Conservation (phyloP, 805 yeast species). For the Metschnikowia noctiluminum region DNA sequence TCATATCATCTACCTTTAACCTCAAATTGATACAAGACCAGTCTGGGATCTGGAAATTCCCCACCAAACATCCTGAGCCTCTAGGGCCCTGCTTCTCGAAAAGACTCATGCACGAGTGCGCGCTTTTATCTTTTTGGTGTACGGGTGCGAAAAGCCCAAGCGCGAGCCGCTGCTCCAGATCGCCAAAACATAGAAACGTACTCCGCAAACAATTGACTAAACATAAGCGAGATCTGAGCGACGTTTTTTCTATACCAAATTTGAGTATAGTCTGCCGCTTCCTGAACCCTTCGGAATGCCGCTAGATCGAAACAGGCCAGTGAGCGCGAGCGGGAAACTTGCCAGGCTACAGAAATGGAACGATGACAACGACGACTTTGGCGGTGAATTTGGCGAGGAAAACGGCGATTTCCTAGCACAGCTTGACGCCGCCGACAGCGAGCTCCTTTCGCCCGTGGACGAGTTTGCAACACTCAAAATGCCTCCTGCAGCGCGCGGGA, state of each 20-base stretch:
- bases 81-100: neutral
- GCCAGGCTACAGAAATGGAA: slow-evolving; percentile 14
- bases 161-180: neutral
- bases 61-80: neutral
- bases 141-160: neutral
- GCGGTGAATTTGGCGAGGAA: neutral
- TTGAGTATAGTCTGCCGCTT: no score
- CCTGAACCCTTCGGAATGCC: no score
- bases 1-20: neutral
- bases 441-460: slow-evolving; percentile 5
- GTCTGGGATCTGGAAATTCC: neutral
- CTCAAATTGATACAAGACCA: neutral
- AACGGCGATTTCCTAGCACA: slow-evolving; percentile 7
- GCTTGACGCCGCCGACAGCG: slow-evolving; percentile 5
- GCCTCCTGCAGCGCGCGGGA: neutral
- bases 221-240: neutral
- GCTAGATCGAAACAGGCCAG: slow-evolving; percentile 4
- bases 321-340: slow-evolving; percentile 3
- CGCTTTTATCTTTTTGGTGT: neutral
- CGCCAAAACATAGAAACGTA: neutral
- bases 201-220: neutral
- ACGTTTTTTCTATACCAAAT: neutral
- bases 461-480: slow-evolving; percentile 6
- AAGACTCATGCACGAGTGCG: neutral
- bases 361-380: slow-evolving; percentile 10